These are phyloP conservation scores for Aristolochia fimbriata DNA, from an alignment of 164 flowering plant species.

Conservation along the genomic window DNA sequence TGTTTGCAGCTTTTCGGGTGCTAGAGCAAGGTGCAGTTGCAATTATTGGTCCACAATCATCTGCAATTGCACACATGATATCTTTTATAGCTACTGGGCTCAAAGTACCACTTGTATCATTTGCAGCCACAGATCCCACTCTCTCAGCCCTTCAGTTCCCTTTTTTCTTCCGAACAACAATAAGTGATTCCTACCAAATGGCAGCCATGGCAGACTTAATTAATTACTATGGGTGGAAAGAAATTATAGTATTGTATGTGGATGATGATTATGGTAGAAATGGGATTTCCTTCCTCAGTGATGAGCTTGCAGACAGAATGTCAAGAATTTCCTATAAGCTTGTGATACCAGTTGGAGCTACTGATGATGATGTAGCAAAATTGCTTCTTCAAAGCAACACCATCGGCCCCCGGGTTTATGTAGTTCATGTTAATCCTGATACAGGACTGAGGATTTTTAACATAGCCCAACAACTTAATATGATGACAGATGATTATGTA, in stretches of 20 bases:
- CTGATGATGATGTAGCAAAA: slow-evolving; percentile 17
- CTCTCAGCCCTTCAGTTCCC: slow-evolving; percentile 74
- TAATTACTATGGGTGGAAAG: slow-evolving; percentile 48
- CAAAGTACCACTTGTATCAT: slow-evolving; percentile 72
- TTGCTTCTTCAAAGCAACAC: slow-evolving; percentile 29
- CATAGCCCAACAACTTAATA: slow-evolving; percentile 41
- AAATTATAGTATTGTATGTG: slow-evolving; percentile 45
- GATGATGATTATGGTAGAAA: slow-evolving; percentile 77
- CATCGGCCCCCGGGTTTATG: slow-evolving; percentile 58
- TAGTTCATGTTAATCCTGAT: slow-evolving; percentile 60
- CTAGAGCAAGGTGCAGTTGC: slow-evolving; percentile 53
- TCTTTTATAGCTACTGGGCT: slow-evolving; percentile 55
- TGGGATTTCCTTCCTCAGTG: slow-evolving; percentile 47
- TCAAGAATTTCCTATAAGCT: slow-evolving; percentile 33
- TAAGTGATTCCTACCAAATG: slow-evolving; percentile 66
- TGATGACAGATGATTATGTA: slow-evolving; percentile 52
- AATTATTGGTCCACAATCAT: slow-evolving; percentile 80
- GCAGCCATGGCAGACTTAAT: slow-evolving; percentile 62
- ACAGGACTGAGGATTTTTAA: slow-evolving; percentile 37
- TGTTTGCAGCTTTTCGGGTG: slow-evolving; percentile 55
- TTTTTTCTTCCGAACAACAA: slow-evolving; percentile 50
- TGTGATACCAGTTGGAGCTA: slow-evolving; percentile 25
- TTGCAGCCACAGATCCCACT: slow-evolving; percentile 76
- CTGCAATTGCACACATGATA: slow-evolving; percentile 62
- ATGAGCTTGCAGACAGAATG: slow-evolving; percentile 36